Evolutionary conservation across 73 alveolate genomes (phyloP).

Genomic region (Stentor roeselii): DNA sequence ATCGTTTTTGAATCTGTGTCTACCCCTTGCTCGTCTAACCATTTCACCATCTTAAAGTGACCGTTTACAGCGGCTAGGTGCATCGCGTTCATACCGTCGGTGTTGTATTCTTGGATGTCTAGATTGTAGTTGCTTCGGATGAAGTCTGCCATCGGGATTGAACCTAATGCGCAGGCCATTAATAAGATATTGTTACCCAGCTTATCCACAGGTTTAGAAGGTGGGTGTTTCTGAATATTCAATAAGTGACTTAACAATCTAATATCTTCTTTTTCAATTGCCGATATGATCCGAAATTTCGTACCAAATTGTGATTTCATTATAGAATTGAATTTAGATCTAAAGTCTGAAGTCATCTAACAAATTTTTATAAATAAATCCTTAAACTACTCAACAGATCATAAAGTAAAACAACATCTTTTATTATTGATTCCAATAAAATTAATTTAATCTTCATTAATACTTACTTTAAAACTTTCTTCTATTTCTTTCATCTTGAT

Average conservation of each 20-base stretch:
- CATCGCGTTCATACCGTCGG: neutral
- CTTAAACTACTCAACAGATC: too few species aligned
- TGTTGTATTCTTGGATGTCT: neutral
- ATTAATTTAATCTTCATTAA: too few species aligned
- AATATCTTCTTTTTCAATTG: slow-evolving; percentile 20
- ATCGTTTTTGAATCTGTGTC: neutral
- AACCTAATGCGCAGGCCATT: neutral
- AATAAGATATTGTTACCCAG: slow-evolving; percentile 10
- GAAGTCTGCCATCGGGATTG: neutral
- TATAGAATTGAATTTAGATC: too few species aligned
- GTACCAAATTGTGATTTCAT: slow-evolving; percentile 21
- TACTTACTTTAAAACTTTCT: too few species aligned
- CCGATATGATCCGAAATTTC: slow-evolving; percentile 20
- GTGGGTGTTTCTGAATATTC: neutral
- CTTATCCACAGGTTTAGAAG: neutral
- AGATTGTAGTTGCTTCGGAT: neutral
- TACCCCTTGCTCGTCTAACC: neutral
- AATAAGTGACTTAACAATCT: neutral
- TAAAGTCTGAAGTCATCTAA: too few species aligned
- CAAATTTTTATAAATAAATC: too few species aligned
- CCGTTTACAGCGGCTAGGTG: neutral
- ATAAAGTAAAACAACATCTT: too few species aligned
- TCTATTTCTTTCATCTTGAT: too few species aligned
- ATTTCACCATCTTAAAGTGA: neutral
- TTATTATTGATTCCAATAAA: too few species aligned